Evolutionary conservation across 169 alveolate species (phyloP), one percentile per base, ranked within the genome.

Genomic region (Eimeria acervulina): DNA sequence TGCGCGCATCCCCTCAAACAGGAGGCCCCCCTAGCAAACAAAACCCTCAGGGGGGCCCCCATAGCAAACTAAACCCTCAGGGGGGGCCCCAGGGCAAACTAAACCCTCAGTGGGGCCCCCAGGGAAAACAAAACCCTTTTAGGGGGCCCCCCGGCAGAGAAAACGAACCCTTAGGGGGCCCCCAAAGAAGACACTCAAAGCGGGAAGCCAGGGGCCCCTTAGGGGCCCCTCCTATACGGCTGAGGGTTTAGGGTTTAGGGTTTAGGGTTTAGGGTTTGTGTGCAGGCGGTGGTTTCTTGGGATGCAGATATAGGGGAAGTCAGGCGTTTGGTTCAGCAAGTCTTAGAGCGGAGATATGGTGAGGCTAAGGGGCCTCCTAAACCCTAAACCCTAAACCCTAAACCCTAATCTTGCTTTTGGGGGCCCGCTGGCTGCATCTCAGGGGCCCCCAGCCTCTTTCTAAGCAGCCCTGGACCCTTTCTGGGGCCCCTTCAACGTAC

Each of bases 231-330:
- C 12, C 55, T 47, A 47, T 4, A 7, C 5, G 66, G 2, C 5
- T 7, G 26, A 15, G 17, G 66, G 66, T 55, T 55, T 55, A 55
- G 66, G 66, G 26, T 55, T 55, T 55, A 55, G 66, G 66, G 66
- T 55, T 55, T 55, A 17, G n/a, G 81, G 81, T 70, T 70, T 28
- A 70, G 42, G 81, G 47, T 70, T 70, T 70, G 38, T 76, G 33
- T n/a, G 38, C 44, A 76, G 87, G 87, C 87, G 28, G 87, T 76
- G 59, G 87, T 76, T 21, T 76, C 87, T 76, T 76, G 87, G 87
- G 44, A 76, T 26, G 87, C 87, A 28, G 87, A 36, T 21, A 76
- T 76, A 13, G 44, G 31, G 44, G 87, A 76, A 36, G 87, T 76
- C 33, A 15, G 44, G 12, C 38, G 44, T 31, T 59, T 76, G 36